Evolutionary conservation across 2,329 filamentous ascomycete species (phyloP), one percentile per base, ranked within the genome.

Genomic region (Whalleya microplaca): DNA sequence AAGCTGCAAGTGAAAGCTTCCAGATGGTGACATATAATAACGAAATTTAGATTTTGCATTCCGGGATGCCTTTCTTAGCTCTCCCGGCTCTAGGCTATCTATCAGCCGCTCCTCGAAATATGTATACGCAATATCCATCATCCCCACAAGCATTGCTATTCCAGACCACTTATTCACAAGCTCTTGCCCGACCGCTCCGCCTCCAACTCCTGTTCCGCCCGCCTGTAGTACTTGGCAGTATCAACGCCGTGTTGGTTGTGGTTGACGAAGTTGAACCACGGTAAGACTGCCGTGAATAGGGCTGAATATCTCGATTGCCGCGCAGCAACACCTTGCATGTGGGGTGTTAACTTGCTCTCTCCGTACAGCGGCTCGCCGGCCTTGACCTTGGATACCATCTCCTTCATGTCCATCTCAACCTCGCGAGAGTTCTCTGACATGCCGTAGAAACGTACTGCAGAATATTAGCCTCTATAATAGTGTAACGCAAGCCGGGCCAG

Each of bases 181-280:
- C 43, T 55, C 59, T 66, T 69, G 14, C 53, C 63, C 59, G 72
- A 67, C 57, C 78, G 79, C 80, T 96, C 92, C 41, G 87, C 88
- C 78, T 96, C 95, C 69, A 99, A 78, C 76, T 99, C 95, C 74
- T 88, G 83, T 82, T 99, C 95, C 7, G 95, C 95, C 75, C 96
- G 92, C 73, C 89, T 88, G 77, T 96, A 99, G 80, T 99, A 99
- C 80, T 99, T 99, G 64, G 94, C 92, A 29, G 95, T 99, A 74
- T 99, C 95, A 56, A 99, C 91, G 66, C 95, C 95, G 74, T 99
- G 95, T 84, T 96, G 80, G 72, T 85, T 88, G 78, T 99, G 95
- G 78, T 99, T 98, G 71, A 96, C 94, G 78, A 99, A 90, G 81
- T 99, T 99, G 79, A 96, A 94, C 95, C 93, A 98, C 41, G 94